These are phyloP conservation scores for Termitomyces sp. DNA, from an alignment of 768 basidiomycete species.

Conservation along the genomic window DNA sequence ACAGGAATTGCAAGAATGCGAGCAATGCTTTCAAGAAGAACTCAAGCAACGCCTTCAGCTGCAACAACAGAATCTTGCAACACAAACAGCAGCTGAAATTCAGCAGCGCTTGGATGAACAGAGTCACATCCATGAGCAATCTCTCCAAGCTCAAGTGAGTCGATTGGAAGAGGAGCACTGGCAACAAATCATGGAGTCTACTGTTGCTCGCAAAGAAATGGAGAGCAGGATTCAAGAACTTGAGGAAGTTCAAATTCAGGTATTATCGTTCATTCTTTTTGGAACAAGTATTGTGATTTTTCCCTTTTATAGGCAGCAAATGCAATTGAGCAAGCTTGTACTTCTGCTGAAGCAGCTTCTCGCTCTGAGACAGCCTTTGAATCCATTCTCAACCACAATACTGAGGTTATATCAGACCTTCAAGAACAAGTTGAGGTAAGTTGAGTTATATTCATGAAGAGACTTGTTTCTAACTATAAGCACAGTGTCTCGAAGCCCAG, in stretches of 20 bases:
- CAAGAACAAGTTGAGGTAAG: no score
- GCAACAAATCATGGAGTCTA: neutral
- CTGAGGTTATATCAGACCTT: no score
- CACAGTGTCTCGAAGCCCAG: no score
- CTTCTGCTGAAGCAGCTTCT: no score
- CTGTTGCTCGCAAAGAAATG: neutral
- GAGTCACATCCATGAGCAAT: neutral
- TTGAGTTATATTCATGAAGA: no score
- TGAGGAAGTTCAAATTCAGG: neutral
- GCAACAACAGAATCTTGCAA: neutral
- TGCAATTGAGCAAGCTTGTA: no score
- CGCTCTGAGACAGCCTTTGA: no score
- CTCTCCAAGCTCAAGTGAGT: neutral
- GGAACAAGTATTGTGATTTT: no score
- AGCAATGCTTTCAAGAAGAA: neutral
- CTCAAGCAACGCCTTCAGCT: neutral
- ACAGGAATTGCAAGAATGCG: neutral
- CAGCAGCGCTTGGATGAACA: neutral
- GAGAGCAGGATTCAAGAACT: neutral
- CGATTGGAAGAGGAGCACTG: neutral
- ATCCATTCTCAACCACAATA: no score
- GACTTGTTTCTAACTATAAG: no score
- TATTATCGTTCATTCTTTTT: no score
- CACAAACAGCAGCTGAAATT: neutral
- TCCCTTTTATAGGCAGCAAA: no score